Evolutionary conservation across 768 basidiomycete species (phyloP), one percentile per base, ranked within the genome.

Genomic region (Royoungia palumana): DNA sequence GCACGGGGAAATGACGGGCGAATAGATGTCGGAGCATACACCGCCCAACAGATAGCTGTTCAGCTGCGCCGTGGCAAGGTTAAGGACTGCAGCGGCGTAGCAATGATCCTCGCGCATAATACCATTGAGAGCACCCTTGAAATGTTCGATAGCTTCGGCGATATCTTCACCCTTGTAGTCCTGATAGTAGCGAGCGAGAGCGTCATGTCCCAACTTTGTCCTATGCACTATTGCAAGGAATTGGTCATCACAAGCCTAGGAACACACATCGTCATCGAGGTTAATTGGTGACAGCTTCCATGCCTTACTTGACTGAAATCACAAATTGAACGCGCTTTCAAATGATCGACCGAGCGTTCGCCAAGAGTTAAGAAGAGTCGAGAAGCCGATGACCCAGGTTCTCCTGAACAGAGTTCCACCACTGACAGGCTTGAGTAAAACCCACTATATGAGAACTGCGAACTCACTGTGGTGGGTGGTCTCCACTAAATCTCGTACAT

Each of bases 51-150:
- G 57, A n/a, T 36, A 47, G n/a, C 14, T 12, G 14, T 50, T 35
- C 17, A 48, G 49, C 28, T 27, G 19, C 17, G 34, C 52, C 9
- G 46, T 54, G 7, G 53, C 57, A n/a, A 58, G 49, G 44, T 58
- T 58, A 25, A 36, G 47, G 5, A 58, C 27, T 13, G 44, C 43
- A 5, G 44, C 43, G 9, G 57, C 57, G 14, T 43, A 53, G 43
- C 24, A 44, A 14, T 2, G 13, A 30, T 13, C 30, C 30, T 30
- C 11, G 5, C 21, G n/a, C 13, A 34, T n/a, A 2, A 17, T 27
- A 1, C 21, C 10, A n/a, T n/a, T 6, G 35, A 41, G 25, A 32
- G 53, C 49, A 8, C 10, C 6, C 19, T 48, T 20, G 24, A 59
- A 58, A 24, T 38, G 24, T 9, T 24, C 21, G 24, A 56, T 5